A percentile compares a stretch with the other conserved stretches of the same genome.
phyloP scores from a whole-genome alignment of 208 protist genomes.

The Leishmania arabica region DNA sequence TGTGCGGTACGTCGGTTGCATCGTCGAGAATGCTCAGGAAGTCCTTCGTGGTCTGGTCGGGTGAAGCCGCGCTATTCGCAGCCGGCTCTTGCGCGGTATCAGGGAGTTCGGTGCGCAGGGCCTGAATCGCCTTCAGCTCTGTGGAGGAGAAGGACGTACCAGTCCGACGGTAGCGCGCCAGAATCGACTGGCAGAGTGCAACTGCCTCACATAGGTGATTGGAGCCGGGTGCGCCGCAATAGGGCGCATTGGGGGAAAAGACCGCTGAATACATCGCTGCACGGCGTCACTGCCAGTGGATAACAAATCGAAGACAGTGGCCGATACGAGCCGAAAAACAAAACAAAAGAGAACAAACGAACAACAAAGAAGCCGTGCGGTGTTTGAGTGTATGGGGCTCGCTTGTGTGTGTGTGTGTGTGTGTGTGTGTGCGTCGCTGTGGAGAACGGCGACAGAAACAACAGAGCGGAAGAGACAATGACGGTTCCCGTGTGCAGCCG shows the following conservation, averaged over 20 bases:
- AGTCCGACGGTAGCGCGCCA: conserved; percentile 65
- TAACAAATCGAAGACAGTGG: neutral
- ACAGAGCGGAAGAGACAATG: neutral
- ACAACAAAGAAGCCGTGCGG: neutral
- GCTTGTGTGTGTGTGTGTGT: too few species aligned
- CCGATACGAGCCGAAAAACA: neutral
- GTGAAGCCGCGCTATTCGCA: neutral
- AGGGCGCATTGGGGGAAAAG: neutral
- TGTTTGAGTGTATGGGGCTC: neutral
- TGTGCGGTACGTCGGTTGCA: neutral
- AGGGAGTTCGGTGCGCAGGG: conserved; percentile 9
- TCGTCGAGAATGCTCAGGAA: conserved; percentile 17
- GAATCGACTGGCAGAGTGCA: conserved; percentile 71
- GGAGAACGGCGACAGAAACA: neutral
- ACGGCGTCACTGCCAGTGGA: neutral
- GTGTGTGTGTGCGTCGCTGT: neutral
- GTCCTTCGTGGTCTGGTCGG: neutral
- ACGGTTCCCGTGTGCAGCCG: neutral
- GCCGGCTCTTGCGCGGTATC: neutral
- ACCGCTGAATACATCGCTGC: neutral
- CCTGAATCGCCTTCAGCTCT: conserved; percentile 54
- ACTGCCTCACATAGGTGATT: conserved; percentile 76
- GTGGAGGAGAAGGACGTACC: conserved; percentile 37
- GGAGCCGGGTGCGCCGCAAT: conserved; percentile 29
- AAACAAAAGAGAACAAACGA: neutral